These are phyloP conservation scores for Lepidium aucheri DNA, from an alignment of 345 rosid species.

Conservation along the genomic window DNA sequence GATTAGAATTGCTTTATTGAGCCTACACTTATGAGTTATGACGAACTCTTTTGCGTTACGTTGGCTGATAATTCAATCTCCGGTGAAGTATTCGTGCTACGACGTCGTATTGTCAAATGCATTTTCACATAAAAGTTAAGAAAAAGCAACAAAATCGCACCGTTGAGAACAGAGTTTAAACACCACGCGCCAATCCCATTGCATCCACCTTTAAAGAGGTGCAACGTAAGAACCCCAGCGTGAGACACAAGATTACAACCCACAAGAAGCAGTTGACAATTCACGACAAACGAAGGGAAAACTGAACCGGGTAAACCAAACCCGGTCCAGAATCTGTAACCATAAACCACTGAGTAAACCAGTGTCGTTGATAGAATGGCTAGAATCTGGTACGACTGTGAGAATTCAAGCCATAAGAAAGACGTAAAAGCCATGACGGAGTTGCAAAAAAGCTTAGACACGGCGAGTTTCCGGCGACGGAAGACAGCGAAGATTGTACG, in stretches of 20 bases:
- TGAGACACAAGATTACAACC: constrained; percentile 61
- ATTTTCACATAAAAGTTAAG: constrained; percentile 48
- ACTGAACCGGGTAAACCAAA: constrained; percentile 46
- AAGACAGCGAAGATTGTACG: constrained; percentile 56
- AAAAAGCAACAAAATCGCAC: constrained; percentile 47
- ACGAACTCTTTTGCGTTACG: not conserved
- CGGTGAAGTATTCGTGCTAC: too few relatives aligned
- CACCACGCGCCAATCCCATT: constrained; percentile 77
- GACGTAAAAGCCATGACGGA: constrained; percentile 55
- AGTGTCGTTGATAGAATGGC: constrained; percentile 67
- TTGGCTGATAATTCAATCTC: not conserved
- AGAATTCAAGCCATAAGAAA: constrained; percentile 81
- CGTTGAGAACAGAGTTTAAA: constrained; percentile 54
- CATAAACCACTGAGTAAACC: constrained; percentile 61
- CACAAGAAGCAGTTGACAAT: constrained; percentile 46
- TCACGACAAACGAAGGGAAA: constrained; percentile 49
- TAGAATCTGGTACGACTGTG: constrained; percentile 83
- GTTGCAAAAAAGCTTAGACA: constrained; percentile 56
- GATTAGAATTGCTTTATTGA: too few relatives aligned
- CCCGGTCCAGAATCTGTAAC: constrained; percentile 63
- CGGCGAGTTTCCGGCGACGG: constrained; percentile 39
- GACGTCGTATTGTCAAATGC: not conserved
- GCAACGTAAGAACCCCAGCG: constrained; percentile 53
- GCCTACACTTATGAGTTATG: too few relatives aligned
- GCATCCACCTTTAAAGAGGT: constrained; percentile 68